Conservation (phyloP, 805 yeast genomes). For the Ogataea siamensis region DNA sequence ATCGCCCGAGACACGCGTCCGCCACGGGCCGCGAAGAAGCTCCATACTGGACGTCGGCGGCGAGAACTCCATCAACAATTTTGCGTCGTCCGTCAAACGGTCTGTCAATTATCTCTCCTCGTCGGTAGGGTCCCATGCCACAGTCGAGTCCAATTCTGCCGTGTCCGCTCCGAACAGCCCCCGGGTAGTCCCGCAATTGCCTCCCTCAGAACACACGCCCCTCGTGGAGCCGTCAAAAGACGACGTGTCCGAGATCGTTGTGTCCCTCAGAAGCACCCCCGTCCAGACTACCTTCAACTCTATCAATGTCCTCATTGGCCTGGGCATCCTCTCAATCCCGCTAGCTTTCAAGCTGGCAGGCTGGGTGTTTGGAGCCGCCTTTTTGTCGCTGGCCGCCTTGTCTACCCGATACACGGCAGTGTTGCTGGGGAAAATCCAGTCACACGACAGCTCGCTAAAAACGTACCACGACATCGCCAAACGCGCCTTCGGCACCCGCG, state of each 20-base stretch:
- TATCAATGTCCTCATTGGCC: slow-evolving; percentile 71
- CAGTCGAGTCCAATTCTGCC: slow-evolving; percentile 1
- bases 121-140: slow-evolving; percentile 19
- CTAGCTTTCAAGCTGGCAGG: slow-evolving; percentile 68
- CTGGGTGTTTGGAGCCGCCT: slow-evolving; percentile 51
- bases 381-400: slow-evolving; percentile 45
- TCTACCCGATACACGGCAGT: slow-evolving; percentile 54
- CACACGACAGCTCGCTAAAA: slow-evolving; percentile 37
- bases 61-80: slow-evolving; percentile 36
- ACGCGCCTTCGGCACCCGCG: slow-evolving; percentile 44
- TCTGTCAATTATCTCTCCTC: slow-evolving; percentile 32
- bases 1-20: no score
- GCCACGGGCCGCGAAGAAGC: no score
- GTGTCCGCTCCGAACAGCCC: slow-evolving; percentile 1
- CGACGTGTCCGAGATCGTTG: slow-evolving; percentile 14
- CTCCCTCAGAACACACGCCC: slow-evolving; percentile 5
- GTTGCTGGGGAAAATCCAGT: slow-evolving; percentile 48
- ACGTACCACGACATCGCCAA: slow-evolving; percentile 63
- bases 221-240: slow-evolving; percentile 7
- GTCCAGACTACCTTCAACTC: slow-evolving; percentile 78
- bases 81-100: slow-evolving; percentile 35
- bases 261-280: slow-evolving; percentile 51
- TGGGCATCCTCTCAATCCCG: slow-evolving; percentile 73
- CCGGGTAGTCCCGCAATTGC: background rate
- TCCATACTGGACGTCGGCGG: slow-evolving; percentile 38